Conservation (phyloP, 1,284 basidiomycete genomes). For the Cutaneotrichosporon spelunceum region DNA sequence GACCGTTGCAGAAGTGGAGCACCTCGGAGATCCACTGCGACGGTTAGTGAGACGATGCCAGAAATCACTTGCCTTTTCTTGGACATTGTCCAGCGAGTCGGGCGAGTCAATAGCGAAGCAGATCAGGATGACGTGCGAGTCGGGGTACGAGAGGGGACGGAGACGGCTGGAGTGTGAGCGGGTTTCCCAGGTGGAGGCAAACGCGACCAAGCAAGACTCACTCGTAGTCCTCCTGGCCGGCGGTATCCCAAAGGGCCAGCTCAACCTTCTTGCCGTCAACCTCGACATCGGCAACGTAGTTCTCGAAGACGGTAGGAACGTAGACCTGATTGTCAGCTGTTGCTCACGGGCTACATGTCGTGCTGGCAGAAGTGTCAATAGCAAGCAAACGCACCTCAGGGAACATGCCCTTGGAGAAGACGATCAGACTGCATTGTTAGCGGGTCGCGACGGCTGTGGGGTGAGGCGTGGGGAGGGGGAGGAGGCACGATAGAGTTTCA, state of each 20-base stretch:
- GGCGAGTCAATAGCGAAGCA: conserved; percentile 91
- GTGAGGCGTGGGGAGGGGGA: conserved; percentile 1
- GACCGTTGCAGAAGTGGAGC: conserved; percentile 81
- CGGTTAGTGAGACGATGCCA: neutral
- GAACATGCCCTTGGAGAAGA: conserved; percentile 77
- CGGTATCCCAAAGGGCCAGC: conserved; percentile 92
- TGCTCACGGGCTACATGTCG: conserved; percentile 7
- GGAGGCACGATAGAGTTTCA: neutral
- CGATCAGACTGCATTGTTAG: conserved; percentile 49
- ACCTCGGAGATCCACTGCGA: conserved; percentile 88
- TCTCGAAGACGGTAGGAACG: conserved; percentile 87
- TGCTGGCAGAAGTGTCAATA: neutral
- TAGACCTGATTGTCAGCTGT: conserved; percentile 62
- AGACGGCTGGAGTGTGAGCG: conserved; percentile 59
- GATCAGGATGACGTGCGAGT: conserved; percentile 89
- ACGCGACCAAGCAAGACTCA: conserved; percentile 30
- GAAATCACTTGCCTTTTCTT: conserved; percentile 72
- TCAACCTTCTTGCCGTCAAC: conserved; percentile 89
- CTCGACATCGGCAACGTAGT: conserved; percentile 79
- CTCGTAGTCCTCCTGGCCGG: conserved; percentile 75
- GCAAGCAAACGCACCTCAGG: conserved; percentile 67
- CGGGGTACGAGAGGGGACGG: conserved; percentile 83
- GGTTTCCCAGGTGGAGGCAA: neutral
- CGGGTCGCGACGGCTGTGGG: too few species aligned
- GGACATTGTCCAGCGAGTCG: conserved; percentile 88